Percentiles rank a stretch among this genome's conserved stretches.
Conservation (phyloP, 2,329 filamentous ascomycete species). For the Metarhizium guizhouense region DNA sequence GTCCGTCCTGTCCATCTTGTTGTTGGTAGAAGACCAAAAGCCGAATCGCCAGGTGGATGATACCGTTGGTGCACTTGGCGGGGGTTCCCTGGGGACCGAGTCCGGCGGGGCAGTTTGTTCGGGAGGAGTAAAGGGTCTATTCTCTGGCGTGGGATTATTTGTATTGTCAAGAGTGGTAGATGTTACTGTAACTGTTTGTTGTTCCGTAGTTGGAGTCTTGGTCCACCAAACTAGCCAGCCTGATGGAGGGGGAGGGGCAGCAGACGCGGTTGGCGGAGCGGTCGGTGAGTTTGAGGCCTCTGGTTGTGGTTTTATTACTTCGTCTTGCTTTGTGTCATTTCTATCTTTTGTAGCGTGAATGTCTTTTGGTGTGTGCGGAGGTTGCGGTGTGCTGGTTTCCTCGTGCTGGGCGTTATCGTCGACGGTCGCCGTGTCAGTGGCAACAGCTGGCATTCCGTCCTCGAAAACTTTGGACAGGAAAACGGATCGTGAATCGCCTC, state of each 20-base stretch:
- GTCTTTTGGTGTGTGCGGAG: neutral
- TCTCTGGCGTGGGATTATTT: conserved; percentile 9
- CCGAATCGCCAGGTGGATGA: conserved; percentile 29
- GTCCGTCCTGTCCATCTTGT: conserved; percentile 2
- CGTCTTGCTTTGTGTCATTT: neutral
- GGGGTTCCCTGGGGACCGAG: conserved; percentile 7
- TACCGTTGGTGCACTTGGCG: conserved; percentile 9
- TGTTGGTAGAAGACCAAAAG: conserved; percentile 25
- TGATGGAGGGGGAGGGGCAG: conserved; percentile 22
- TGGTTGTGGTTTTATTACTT: neutral
- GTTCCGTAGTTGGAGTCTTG: conserved; percentile 13
- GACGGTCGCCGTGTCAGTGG: neutral
- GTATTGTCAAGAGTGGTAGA: neutral
- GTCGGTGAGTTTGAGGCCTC: neutral
- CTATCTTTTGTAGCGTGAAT: neutral
- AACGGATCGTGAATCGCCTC: conserved; percentile 15
- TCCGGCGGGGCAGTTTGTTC: conserved; percentile 12
- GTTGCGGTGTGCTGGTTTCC: conserved; percentile 1
- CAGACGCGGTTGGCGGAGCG: conserved; percentile 7
- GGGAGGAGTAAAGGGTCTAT: conserved; percentile 15
- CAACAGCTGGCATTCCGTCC: conserved; percentile 7
- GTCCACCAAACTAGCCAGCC: conserved; percentile 49
- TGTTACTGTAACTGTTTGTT: conserved; percentile 11
- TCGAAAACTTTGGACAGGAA: conserved; percentile 18
- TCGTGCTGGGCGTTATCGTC: neutral